phyloP scores from a whole-genome alignment of 495 filamentous ascomycete genomes.

The Trichoderma orchidacearum region DNA sequence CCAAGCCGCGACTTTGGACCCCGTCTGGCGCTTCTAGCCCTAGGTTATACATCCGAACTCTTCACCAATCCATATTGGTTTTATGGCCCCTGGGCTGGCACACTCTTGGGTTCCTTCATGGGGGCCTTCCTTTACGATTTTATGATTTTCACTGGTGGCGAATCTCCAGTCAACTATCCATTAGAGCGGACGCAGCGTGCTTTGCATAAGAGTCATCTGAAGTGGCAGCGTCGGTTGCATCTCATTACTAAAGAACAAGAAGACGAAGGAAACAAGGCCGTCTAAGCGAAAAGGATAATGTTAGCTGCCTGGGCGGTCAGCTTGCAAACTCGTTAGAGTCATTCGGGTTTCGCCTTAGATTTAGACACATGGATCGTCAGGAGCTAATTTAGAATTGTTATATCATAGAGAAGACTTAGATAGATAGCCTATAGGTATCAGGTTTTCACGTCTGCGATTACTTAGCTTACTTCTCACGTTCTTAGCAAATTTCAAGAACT shows the following conservation, averaged over 20 bases:
- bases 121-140: conserved; percentile 39
- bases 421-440: no score
- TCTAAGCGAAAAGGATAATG: no score
- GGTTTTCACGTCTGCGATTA: no score
- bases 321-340: no score
- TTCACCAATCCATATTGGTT: conserved; percentile 33
- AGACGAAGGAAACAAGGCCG: no score
- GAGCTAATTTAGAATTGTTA: no score
- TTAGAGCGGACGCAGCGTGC: not conserved
- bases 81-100: conserved; percentile 35
- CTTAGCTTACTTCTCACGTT: no score
- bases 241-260: not conserved
- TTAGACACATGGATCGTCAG: no score
- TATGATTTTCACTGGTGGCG: conserved; percentile 38
- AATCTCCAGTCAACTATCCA: conserved; percentile 37
- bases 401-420: no score
- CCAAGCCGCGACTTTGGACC: conserved; percentile 40
- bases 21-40: conserved; percentile 19
- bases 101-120: conserved; percentile 27
- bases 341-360: no score
- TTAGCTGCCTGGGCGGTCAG: no score
- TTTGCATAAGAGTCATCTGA: not conserved
- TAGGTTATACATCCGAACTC: conserved; percentile 30
- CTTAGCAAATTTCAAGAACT: no score
- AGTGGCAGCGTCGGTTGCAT: not conserved